Percentiles rank a stretch among this genome's conserved stretches.
Evolutionary conservation across 2,329 filamentous ascomycete genomes (phyloP).

Genomic region (Pseudocercospora fuligena): DNA sequence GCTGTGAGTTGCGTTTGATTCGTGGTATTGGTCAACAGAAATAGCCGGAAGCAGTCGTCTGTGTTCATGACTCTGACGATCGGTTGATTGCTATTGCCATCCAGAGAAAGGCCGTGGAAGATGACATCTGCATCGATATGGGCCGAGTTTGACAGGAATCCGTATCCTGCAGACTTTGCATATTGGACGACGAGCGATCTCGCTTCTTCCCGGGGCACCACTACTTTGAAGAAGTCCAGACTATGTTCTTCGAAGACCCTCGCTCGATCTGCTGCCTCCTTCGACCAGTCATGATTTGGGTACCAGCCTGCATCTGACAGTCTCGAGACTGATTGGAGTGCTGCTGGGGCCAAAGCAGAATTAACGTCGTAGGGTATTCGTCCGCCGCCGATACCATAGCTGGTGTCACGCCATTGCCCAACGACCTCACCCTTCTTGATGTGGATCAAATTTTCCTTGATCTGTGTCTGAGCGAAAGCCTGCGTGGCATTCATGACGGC

Average conservation of each 20-base stretch:
- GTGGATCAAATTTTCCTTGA: conserved; percentile 60
- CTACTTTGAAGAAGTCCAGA: conserved; percentile 60
- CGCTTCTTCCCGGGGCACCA: conserved; percentile 52
- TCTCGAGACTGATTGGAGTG: conserved; percentile 61
- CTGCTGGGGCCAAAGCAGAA: conserved; percentile 65
- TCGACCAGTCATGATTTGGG: conserved; percentile 52
- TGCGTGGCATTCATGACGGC: conserved; percentile 63
- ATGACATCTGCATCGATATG: conserved; percentile 52
- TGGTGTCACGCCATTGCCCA: conserved; percentile 68
- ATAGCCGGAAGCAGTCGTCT: conserved; percentile 65
- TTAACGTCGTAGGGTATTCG: conserved; percentile 70
- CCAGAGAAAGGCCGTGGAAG: conserved; percentile 63
- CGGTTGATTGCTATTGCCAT: conserved; percentile 56
- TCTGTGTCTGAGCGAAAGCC: conserved; percentile 57
- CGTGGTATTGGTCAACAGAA: conserved; percentile 63
- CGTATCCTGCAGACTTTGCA: conserved; percentile 41
- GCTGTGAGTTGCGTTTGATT: conserved; percentile 60
- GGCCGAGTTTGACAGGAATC: conserved; percentile 52
- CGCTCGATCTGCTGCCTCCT: conserved; percentile 56
- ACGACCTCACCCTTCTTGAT: conserved; percentile 60
- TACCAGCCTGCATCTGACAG: conserved; percentile 59
- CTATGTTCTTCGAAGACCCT: conserved; percentile 67
- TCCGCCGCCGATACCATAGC: conserved; percentile 64
- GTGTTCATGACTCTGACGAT: conserved; percentile 66
- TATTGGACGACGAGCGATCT: conserved; percentile 56